These are phyloP conservation scores for Thermothielavioides terrestris DNA, from an alignment of 495 filamentous ascomycete genomes.

Conservation along the genomic window DNA sequence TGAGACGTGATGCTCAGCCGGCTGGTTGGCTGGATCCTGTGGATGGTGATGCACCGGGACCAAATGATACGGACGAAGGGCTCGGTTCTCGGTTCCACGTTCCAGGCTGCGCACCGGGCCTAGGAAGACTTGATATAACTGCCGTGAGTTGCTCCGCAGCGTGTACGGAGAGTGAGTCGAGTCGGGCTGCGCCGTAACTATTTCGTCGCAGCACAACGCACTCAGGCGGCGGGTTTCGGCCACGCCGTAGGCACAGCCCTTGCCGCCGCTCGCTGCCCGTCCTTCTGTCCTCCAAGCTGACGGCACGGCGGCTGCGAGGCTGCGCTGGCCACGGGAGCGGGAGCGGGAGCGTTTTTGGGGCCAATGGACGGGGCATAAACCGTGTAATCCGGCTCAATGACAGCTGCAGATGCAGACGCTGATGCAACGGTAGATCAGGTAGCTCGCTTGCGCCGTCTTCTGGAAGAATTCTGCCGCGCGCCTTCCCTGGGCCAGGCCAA, in stretches of 20 bases:
- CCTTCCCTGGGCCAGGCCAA: not conserved
- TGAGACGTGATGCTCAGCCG: not conserved
- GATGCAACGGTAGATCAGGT: conserved; percentile 9
- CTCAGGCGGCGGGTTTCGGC: no score
- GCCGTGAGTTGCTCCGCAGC: not conserved
- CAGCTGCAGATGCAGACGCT: conserved; percentile 2
- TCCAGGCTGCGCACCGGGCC: no score
- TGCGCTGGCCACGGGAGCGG: not conserved
- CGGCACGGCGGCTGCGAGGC: not conserved
- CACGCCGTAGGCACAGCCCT: not conserved
- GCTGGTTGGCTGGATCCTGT: not conserved
- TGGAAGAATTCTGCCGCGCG: conserved; percentile 13
- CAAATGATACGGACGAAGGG: not conserved
- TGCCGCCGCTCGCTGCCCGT: not conserved
- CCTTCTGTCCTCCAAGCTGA: not conserved
- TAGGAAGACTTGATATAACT: not conserved
- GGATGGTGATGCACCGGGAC: not conserved
- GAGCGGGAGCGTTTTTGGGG: no score
- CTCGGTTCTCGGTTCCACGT: no score
- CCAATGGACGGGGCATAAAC: not conserved
- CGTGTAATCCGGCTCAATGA: conserved; percentile 8
- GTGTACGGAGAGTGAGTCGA: no score
- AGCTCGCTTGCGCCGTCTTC: not conserved
- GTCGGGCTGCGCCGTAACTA: not conserved
- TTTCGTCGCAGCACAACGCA: no score